Conservation (phyloP, 2,329 filamentous ascomycete species). For the Macrophomina tecta region DNA sequence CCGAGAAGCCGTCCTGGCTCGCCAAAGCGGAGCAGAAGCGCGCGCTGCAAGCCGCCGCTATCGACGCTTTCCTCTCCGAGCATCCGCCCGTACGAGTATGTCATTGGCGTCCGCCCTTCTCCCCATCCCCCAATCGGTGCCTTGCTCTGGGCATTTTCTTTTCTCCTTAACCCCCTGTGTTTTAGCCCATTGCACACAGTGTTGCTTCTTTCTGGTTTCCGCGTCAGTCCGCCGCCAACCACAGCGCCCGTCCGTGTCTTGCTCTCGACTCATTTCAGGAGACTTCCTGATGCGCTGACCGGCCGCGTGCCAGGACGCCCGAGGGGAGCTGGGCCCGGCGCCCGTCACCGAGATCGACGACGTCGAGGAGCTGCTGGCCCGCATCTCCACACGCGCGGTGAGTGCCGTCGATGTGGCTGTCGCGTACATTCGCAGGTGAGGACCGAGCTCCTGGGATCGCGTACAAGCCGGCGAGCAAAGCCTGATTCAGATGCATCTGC, state of each 20-base stretch:
- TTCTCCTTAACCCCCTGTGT: constrained; percentile 1
- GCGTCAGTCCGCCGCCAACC: constrained; percentile 6
- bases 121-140: constrained; percentile 1
- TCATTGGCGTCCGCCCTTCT: constrained; percentile 10
- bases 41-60: constrained; percentile 15
- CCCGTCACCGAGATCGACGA: constrained; percentile 1
- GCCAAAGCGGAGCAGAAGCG: constrained; percentile 20
- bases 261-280: constrained; percentile 7
- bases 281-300: background rate
- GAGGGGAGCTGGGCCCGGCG: background rate
- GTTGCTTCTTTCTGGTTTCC: constrained; percentile 14
- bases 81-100: constrained; percentile 11
- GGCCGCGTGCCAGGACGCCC: background rate
- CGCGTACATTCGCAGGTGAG: constrained; percentile 22
- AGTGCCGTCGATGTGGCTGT: constrained; percentile 12
- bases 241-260: background rate
- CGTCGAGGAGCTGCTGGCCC: constrained; percentile 12
- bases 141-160: constrained; percentile 5
- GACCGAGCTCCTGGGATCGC: constrained; percentile 10
- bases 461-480: background rate
- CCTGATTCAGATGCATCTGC: constrained; percentile 10
- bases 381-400: constrained; percentile 17
- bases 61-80: constrained; percentile 16
- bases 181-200: background rate
- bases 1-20: constrained; percentile 5